phyloP scores from a whole-genome alignment of 2,329 filamentous ascomycete species.

The Bipolaris sorokiniana region DNA sequence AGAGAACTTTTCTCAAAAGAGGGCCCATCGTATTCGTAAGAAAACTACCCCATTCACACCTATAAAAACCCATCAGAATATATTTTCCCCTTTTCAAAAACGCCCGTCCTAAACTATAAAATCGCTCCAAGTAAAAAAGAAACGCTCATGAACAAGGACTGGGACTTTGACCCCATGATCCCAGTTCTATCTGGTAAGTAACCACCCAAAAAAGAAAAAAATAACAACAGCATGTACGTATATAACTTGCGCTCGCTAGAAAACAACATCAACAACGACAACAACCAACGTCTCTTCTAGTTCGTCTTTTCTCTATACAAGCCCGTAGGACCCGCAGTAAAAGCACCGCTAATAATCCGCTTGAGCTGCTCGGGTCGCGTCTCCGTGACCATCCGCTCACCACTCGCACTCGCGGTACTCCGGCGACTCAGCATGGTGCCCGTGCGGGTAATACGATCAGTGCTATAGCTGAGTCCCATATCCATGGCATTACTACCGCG shows the following conservation, averaged over 20 bases:
- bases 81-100: too few species aligned
- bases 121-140: background rate
- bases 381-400: slow-evolving; percentile 8
- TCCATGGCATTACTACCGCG: slow-evolving; percentile 35
- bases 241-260: too few species aligned
- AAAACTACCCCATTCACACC: too few species aligned
- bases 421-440: slow-evolving; percentile 29
- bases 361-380: slow-evolving; percentile 25
- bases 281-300: background rate
- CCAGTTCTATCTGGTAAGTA: too few species aligned
- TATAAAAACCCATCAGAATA: too few species aligned
- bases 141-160: background rate
- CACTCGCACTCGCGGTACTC: slow-evolving; percentile 24
- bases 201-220: too few species aligned
- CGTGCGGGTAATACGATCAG: slow-evolving; percentile 24
- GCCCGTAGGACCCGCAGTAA: slow-evolving; percentile 29
- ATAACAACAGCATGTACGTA: too few species aligned
- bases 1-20: too few species aligned
- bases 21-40: too few species aligned
- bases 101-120: background rate
- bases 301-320: slow-evolving; percentile 20
- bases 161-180: too few species aligned
- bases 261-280: too few species aligned
- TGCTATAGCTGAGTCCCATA: slow-evolving; percentile 6
- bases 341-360: slow-evolving; percentile 30